A percentile compares a stretch with the other conserved stretches of the same genome.
phyloP scores from a whole-genome alignment of 2,329 filamentous ascomycete species.

The Talaromyces atroroseus region DNA sequence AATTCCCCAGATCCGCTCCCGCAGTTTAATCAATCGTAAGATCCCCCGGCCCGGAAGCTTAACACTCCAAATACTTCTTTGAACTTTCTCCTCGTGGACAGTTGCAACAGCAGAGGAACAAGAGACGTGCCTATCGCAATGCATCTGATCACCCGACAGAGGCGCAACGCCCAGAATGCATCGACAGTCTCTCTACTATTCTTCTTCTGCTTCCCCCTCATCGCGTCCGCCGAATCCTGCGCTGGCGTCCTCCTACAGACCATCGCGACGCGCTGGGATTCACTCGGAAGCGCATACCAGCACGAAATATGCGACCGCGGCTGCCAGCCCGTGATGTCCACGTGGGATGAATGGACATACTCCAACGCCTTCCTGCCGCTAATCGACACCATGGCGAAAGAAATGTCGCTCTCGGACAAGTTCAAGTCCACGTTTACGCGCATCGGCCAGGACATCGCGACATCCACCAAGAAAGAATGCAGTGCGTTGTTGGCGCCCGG shows the following conservation, averaged over 20 bases:
- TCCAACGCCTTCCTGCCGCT: conserved; percentile 11
- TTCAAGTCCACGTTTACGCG: conserved; percentile 13
- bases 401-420: conserved; percentile 13
- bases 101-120: not conserved
- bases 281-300: conserved; percentile 7
- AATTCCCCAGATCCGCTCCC: not conserved
- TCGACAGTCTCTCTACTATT: not conserved
- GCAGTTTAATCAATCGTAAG: not conserved
- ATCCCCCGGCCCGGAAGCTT: not conserved
- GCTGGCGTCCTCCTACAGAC: conserved; percentile 12
- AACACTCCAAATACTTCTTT: not conserved
- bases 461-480: conserved; percentile 10
- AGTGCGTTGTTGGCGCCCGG: not conserved
- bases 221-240: conserved; percentile 9
- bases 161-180: conserved; percentile 1
- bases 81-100: not conserved
- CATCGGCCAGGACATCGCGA: conserved; percentile 10
- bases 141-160: not conserved
- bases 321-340: conserved; percentile 12
- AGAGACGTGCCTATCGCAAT: not conserved
- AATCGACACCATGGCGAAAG: conserved; percentile 11
- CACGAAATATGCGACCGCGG: conserved; percentile 13
- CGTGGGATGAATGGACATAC: conserved; percentile 15
- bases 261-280: conserved; percentile 12
- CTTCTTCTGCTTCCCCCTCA: not conserved